Percentiles rank a stretch among this genome's conserved stretches.
These are phyloP conservation scores for Pestalotiopsis sp. DNA, from an alignment of 2,329 filamentous ascomycete genomes.

Conservation along the genomic window DNA sequence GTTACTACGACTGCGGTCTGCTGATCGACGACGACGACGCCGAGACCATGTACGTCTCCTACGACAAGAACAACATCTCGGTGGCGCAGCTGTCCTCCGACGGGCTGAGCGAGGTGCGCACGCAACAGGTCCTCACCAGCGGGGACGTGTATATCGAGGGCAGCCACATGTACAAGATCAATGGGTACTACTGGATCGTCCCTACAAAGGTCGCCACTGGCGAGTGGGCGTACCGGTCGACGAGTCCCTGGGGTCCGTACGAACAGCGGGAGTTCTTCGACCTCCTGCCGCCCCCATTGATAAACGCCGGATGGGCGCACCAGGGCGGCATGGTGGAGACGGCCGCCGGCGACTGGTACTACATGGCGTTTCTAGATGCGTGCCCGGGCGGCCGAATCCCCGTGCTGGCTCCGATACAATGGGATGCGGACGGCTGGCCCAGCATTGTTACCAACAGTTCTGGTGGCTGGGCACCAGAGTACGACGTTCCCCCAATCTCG, in stretches of 20 bases:
- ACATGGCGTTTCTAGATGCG: constrained; percentile 57
- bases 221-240: constrained; percentile 52
- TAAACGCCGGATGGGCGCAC: constrained; percentile 48
- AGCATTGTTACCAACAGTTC: background rate
- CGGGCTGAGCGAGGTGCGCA: constrained; percentile 45
- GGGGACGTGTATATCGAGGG: constrained; percentile 49
- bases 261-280: constrained; percentile 45
- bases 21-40: constrained; percentile 62
- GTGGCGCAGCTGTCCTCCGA: constrained; percentile 55
- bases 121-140: constrained; percentile 44
- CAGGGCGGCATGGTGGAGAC: constrained; percentile 61
- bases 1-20: constrained; percentile 61
- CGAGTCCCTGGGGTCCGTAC: constrained; percentile 56
- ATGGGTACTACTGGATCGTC: constrained; percentile 59
- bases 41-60: constrained; percentile 61
- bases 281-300: constrained; percentile 43
- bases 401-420: constrained; percentile 57
- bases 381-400: constrained; percentile 61
- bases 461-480: background rate
- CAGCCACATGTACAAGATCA: constrained; percentile 58
- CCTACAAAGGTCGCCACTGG: constrained; percentile 45
- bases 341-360: constrained; percentile 57
- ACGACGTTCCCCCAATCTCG: constrained; percentile 15
- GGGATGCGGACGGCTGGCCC: constrained; percentile 49
- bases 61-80: constrained; percentile 49